Evolutionary conservation across 371 early-diverging fungal species (phyloP), one percentile per base, ranked within the genome.

Genomic region (Neoconidiobolus thromboides): DNA sequence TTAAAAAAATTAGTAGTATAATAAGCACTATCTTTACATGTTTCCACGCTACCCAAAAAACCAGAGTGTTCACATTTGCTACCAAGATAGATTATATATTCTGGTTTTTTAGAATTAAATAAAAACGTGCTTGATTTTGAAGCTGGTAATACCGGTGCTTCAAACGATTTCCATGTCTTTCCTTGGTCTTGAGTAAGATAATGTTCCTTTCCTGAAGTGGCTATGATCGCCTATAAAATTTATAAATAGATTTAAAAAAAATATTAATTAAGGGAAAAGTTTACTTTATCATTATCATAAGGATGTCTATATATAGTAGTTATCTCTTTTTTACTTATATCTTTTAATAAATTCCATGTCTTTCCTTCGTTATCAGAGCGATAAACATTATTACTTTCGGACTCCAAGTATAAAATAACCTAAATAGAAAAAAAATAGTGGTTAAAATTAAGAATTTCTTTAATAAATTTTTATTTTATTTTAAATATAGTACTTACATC

Each of bases 351-450:
- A 2, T 62, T 48, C 86, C 86, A 89, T 15, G 71, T 55, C 57
- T 75, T 76, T 60, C 87, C 87, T 66, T 81, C 82, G 56, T 87
- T 71, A 40, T 70, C 71, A 3, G 89, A 85, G 44, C 77, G 72
- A 63, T 68, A 79, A 3, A 86, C 66, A 41, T 61, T 57, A 59
- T 79, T 75, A 37, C 65, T 64, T 38, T 61, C 63, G 5, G 62
- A 58, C 61, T 86, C 86, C 39, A 76, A 73, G 68, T 75, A 74
- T 38, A 86, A 69, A 40, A 82, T 67, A 4, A 76, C 70, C 82
- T 82, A 39, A 9, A 42, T 7, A 7, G 4, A 39, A 48, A 43
- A 40, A 56, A 47, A 40, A 3, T 48, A 38, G 37, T 5, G 15
- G 40, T 51, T 10, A 61, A 12, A 37, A 47, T 53, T 39, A 56